Evolutionary conservation across 495 filamentous ascomycete genomes (phyloP).

Genomic region (Talaromyces stipitatus): DNA sequence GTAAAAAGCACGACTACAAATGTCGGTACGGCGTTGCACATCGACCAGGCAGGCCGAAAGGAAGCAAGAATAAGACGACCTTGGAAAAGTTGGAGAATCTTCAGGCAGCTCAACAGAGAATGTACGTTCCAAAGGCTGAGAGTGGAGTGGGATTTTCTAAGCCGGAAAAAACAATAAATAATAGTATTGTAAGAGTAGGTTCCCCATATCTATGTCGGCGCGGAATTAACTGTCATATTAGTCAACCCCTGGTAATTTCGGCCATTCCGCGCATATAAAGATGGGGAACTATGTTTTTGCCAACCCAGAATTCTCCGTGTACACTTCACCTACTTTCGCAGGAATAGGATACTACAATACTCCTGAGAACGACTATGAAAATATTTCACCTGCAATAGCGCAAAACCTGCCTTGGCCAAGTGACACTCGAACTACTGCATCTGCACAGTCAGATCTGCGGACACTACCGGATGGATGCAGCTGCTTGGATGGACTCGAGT

Average conservation of each 20-base stretch:
- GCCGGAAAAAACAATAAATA: no score
- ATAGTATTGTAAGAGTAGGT: no score
- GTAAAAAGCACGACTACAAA: slow-evolving; percentile 35
- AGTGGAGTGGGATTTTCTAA: no score
- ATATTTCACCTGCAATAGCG: slow-evolving; percentile 26
- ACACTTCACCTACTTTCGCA: not conserved
- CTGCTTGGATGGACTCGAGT: slow-evolving; percentile 27
- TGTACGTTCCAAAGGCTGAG: no score
- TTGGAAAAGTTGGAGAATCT: slow-evolving; percentile 36
- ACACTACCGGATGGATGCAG: slow-evolving; percentile 23
- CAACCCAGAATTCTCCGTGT: not conserved
- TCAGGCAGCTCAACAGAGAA: slow-evolving; percentile 23
- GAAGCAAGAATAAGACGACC: slow-evolving; percentile 39
- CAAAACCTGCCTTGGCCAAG: slow-evolving; percentile 6
- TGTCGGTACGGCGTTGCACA: slow-evolving; percentile 40
- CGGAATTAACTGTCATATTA: not conserved
- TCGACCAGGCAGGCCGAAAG: slow-evolving; percentile 40
- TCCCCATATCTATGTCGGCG: no score
- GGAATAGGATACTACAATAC: not conserved
- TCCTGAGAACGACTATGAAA: not conserved
- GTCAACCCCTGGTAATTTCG: slow-evolving; percentile 9
- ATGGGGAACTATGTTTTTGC: not conserved
- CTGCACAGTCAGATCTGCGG: slow-evolving; percentile 13
- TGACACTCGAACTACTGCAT: not conserved
- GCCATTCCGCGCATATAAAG: not conserved